Evolutionary conservation across 164 flowering plant genomes (phyloP).

Genomic region (Dillenia suffruticosa): DNA sequence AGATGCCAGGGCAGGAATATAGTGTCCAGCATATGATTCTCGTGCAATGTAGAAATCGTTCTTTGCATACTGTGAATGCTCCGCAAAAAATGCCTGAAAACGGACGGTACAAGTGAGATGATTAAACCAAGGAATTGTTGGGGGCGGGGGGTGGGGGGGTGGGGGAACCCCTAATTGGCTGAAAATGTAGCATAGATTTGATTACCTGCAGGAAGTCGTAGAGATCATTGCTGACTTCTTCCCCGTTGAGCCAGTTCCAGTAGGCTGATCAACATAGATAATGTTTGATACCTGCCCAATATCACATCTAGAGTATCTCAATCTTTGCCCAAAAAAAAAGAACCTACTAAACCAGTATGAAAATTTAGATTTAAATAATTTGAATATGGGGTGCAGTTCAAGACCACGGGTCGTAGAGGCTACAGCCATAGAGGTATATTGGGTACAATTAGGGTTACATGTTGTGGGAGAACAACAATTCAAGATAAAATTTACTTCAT

Average conservation of each 20-base stretch:
- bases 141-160: too few species aligned
- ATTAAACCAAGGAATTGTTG: neutral
- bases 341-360: too few species aligned
- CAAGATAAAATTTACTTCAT: too few species aligned
- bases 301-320: neutral
- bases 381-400: too few species aligned
- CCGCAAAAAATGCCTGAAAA: slow-evolving; percentile 58
- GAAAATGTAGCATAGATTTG: too few species aligned
- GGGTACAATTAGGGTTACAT: too few species aligned
- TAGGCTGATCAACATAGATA: slow-evolving; percentile 76
- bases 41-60: slow-evolving; percentile 86
- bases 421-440: too few species aligned
- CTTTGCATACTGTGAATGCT: slow-evolving; percentile 52
- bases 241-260: slow-evolving; percentile 73
- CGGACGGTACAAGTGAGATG: neutral
- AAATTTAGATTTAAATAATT: too few species aligned
- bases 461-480: too few species aligned
- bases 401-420: too few species aligned
- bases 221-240: slow-evolving; percentile 69
- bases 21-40: slow-evolving; percentile 94
- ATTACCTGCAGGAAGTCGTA: slow-evolving; percentile 73
- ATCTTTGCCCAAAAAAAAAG: neutral
- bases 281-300: slow-evolving; percentile 62
- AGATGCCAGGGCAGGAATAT: slow-evolving; percentile 80
- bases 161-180: too few species aligned